phyloP scores from a whole-genome alignment of 2,329 filamentous ascomycete genomes.

The Dactylella cylindrospora region DNA sequence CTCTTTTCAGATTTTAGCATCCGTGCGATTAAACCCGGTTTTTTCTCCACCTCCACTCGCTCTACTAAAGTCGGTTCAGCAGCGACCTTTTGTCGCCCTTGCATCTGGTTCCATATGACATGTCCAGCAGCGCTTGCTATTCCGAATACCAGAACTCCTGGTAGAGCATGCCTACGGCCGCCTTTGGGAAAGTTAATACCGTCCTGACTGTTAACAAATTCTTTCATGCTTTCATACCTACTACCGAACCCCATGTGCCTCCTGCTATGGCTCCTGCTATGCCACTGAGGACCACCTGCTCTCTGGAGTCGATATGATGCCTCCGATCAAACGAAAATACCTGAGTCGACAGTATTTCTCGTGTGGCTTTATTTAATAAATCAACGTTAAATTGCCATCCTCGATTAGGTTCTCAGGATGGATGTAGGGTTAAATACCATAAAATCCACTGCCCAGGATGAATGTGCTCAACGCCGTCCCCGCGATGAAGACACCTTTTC shows the following conservation, averaged over 20 bases:
- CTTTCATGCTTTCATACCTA: conserved; percentile 22
- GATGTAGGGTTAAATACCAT: conserved; percentile 10
- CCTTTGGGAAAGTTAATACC: conserved; percentile 5
- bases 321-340: conserved; percentile 4
- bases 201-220: not conserved
- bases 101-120: conserved; percentile 8
- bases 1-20: conserved; percentile 19
- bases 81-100: too few relatives aligned
- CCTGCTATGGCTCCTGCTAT: conserved; percentile 24
- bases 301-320: not conserved
- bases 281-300: conserved; percentile 15
- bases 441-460: conserved; percentile 25
- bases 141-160: conserved; percentile 29
- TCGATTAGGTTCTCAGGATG: not conserved
- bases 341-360: conserved; percentile 18
- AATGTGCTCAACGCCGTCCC: conserved; percentile 33
- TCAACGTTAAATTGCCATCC: not conserved
- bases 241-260: conserved; percentile 23
- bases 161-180: conserved; percentile 20
- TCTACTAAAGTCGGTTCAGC: not conserved
- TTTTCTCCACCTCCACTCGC: not conserved
- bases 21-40: conserved; percentile 12
- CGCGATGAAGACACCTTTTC: conserved; percentile 21
- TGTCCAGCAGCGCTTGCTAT: conserved; percentile 11
- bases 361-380: conserved; percentile 6